These are phyloP conservation scores for Epichloe glyceriae DNA, from an alignment of 2,329 filamentous ascomycete species.

Conservation along the genomic window DNA sequence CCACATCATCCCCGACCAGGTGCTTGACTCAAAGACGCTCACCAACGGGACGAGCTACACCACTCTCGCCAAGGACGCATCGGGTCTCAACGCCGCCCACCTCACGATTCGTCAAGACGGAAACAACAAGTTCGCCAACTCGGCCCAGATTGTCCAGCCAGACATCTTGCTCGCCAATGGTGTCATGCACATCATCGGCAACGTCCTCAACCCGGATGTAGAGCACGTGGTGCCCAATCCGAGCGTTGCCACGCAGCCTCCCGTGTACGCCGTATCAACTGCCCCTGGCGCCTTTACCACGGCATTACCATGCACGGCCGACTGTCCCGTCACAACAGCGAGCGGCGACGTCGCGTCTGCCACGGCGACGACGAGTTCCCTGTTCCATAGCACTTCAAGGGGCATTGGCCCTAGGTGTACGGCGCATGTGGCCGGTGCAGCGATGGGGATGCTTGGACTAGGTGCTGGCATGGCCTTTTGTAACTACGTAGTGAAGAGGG, in stretches of 20 bases:
- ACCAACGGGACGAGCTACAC: slow-evolving; percentile 17
- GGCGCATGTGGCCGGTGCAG: slow-evolving; percentile 15
- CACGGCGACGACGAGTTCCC: slow-evolving; percentile 8
- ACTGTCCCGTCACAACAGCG: slow-evolving; percentile 24
- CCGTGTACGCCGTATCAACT: slow-evolving; percentile 41
- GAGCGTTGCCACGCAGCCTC: slow-evolving; percentile 26
- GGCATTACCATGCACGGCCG: slow-evolving; percentile 27
- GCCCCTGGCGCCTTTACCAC: slow-evolving; percentile 28
- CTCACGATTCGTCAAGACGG: slow-evolving; percentile 27
- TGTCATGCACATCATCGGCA: slow-evolving; percentile 45
- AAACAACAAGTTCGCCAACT: slow-evolving; percentile 37
- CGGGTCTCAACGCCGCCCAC: slow-evolving; percentile 22
- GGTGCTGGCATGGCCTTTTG: slow-evolving; percentile 17
- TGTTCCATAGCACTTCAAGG: slow-evolving; percentile 13
- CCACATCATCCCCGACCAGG: slow-evolving; percentile 46
- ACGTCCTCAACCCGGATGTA: slow-evolving; percentile 32
- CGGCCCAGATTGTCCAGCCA: slow-evolving; percentile 37
- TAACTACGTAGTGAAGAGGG: neutral
- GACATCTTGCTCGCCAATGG: slow-evolving; percentile 45
- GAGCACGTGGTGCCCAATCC: slow-evolving; percentile 23
- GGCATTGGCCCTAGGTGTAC: slow-evolving; percentile 13
- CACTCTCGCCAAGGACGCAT: slow-evolving; percentile 25
- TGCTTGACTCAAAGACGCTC: slow-evolving; percentile 36
- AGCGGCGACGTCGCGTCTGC: slow-evolving; percentile 8
- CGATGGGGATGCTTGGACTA: slow-evolving; percentile 17